Conservation (phyloP, 495 filamentous ascomycete species). For the Amphirosellinia nigrospora region DNA sequence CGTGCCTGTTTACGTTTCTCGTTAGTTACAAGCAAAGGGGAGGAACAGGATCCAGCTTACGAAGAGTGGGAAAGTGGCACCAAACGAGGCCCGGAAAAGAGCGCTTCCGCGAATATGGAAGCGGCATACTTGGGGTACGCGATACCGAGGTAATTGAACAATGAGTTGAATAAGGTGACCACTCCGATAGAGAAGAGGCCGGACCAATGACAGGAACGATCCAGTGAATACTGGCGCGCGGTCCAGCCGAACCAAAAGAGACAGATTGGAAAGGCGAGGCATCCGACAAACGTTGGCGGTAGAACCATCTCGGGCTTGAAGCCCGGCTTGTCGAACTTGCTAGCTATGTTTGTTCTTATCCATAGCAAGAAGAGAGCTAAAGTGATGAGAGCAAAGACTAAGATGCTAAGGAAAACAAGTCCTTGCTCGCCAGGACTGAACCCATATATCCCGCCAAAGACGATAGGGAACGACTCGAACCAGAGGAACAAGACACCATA, state of each 20-base stretch:
- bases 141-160: conserved; percentile 49
- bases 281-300: conserved; percentile 45
- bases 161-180: conserved; percentile 61
- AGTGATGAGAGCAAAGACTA: conserved; percentile 31
- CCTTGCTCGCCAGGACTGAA: conserved; percentile 50
- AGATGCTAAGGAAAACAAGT: conserved; percentile 43
- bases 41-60: conserved; percentile 35
- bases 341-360: conserved; percentile 21
- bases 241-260: conserved; percentile 62
- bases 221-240: conserved; percentile 48
- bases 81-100: conserved; percentile 52
- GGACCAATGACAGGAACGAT: conserved; percentile 53
- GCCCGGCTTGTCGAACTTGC: conserved; percentile 17
- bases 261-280: conserved; percentile 49
- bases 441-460: conserved; percentile 71
- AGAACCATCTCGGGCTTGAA: conserved; percentile 39
- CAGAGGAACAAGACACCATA: conserved; percentile 83
- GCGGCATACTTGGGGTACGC: conserved; percentile 51
- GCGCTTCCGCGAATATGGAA: conserved; percentile 56
- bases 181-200: conserved; percentile 60
- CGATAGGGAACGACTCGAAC: conserved; percentile 78
- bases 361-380: conserved; percentile 43
- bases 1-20: conserved; percentile 44
- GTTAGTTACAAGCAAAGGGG: conserved; percentile 44
- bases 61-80: conserved; percentile 56